phyloP scores from a whole-genome alignment of 176 grass and related monocot species.

The Pontederia crassipes region DNA sequence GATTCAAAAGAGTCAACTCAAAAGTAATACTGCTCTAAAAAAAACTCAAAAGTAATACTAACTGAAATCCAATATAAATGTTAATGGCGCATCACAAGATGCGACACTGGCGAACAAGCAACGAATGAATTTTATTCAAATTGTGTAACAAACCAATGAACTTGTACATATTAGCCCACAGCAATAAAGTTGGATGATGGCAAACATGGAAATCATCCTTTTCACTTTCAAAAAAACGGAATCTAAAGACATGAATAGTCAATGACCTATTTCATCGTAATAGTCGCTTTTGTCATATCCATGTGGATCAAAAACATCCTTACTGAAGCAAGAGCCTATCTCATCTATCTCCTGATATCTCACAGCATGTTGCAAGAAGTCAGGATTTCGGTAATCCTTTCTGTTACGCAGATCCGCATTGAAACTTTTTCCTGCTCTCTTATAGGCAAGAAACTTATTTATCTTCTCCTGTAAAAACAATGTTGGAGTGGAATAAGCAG shows the following conservation, averaged over 20 bases:
- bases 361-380: constrained; percentile 95
- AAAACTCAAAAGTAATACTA: too few species aligned
- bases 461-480: constrained; percentile 59
- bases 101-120: too few species aligned
- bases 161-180: too few species aligned
- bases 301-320: constrained; percentile 87
- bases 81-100: background rate
- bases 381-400: constrained; percentile 91
- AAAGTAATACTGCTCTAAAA: too few species aligned
- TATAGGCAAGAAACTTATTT: constrained; percentile 64
- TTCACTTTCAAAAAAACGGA: background rate
- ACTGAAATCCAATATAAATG: background rate
- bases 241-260: background rate
- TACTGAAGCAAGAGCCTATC: constrained; percentile 89
- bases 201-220: background rate
- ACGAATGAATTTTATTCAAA: too few species aligned
- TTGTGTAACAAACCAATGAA: too few species aligned
- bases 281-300: constrained; percentile 80
- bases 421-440: constrained; percentile 79
- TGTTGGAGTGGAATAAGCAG: too few species aligned
- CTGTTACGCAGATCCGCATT: constrained; percentile 91
- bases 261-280: constrained; percentile 76
- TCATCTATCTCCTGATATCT: constrained; percentile 97
- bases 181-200: too few species aligned
- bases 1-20: too few species aligned